These are phyloP conservation scores for Seiridium cupressi DNA, from an alignment of 2,329 filamentous ascomycete genomes.

Conservation along the genomic window DNA sequence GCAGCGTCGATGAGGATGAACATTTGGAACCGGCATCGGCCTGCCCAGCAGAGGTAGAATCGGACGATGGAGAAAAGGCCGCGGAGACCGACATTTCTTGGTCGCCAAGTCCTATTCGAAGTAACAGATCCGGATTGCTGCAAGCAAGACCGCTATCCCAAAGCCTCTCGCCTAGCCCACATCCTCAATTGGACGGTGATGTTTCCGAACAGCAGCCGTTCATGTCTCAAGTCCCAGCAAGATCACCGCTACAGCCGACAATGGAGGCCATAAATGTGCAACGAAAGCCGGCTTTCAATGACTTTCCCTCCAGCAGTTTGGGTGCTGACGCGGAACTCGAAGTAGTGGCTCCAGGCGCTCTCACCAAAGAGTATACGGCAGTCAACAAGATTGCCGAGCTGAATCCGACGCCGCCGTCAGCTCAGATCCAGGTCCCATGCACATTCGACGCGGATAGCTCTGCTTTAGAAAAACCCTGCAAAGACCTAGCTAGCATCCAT, in stretches of 20 bases:
- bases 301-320: slow-evolving; percentile 24
- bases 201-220: slow-evolving; percentile 12
- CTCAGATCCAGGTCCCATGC: slow-evolving; percentile 27
- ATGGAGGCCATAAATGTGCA: slow-evolving; percentile 10
- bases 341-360: slow-evolving; percentile 24
- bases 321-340: slow-evolving; percentile 29
- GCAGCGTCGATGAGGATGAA: not conserved
- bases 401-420: slow-evolving; percentile 29
- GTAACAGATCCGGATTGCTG: not conserved
- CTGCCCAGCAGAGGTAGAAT: not conserved
- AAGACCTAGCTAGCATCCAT: not conserved
- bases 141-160: not conserved
- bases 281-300: slow-evolving; percentile 4
- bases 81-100: not conserved
- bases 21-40: not conserved
- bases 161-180: not conserved
- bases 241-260: slow-evolving; percentile 20
- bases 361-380: slow-evolving; percentile 16
- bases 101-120: not conserved
- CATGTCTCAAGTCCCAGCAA: slow-evolving; percentile 21
- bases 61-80: not conserved
- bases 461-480: not conserved
- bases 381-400: slow-evolving; percentile 20
- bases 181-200: not conserved
- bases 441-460: slow-evolving; percentile 18